phyloP scores from a whole-genome alignment of 257 asterid genomes.

The Solanum sparsipilum region DNA sequence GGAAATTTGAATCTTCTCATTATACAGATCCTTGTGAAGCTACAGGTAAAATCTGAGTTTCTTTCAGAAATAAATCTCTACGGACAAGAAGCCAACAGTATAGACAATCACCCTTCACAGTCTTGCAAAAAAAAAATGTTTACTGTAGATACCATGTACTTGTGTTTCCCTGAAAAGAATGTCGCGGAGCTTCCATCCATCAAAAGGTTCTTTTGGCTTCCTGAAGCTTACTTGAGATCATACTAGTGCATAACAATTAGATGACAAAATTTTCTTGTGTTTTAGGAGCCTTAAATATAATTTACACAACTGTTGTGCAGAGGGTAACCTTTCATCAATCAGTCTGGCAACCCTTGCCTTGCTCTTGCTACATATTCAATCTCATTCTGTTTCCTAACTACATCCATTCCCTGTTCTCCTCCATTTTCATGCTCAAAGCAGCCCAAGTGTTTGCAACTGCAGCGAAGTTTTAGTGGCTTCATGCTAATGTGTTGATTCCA shows the following conservation, averaged over 20 bases:
- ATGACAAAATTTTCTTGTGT: not conserved
- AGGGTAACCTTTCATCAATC: not conserved
- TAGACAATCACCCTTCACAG: not conserved
- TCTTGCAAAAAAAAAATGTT: not conserved
- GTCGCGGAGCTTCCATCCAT: not conserved
- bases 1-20: not conserved
- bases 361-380: not conserved
- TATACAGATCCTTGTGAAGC: not conserved
- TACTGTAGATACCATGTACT: not conserved
- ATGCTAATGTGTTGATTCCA: constrained; percentile 4
- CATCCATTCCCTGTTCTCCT: not conserved
- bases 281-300: not conserved
- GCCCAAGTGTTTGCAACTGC: not conserved
- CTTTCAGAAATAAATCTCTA: not conserved
- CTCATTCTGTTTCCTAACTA: not conserved
- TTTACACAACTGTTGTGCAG: not conserved
- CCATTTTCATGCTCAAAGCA: constrained; percentile 3
- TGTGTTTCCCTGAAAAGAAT: not conserved
- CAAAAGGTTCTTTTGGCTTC: not conserved
- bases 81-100: not conserved
- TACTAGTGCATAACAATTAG: not conserved
- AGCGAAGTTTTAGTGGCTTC: not conserved
- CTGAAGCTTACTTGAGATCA: not conserved
- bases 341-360: not conserved
- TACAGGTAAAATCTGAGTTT: not conserved